Evolutionary conservation across 2,329 filamentous ascomycete genomes (phyloP).

Genomic region (Canariomyces notabilis): DNA sequence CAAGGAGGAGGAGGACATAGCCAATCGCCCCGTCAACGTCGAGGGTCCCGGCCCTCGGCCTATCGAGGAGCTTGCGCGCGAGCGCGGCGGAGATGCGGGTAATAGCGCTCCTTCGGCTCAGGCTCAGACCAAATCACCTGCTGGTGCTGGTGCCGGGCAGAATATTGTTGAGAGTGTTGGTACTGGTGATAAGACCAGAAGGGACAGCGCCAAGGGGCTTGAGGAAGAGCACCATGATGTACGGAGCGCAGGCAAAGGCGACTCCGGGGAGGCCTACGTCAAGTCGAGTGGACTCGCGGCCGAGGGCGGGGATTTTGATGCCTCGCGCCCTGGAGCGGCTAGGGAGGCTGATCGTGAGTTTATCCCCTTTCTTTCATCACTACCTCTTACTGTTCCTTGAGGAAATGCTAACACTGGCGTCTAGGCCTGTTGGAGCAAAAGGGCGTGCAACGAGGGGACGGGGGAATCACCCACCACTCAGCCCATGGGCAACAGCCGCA

Average conservation of each 20-base stretch:
- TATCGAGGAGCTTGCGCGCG: slow-evolving; percentile 34
- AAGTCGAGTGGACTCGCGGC: slow-evolving; percentile 54
- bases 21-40: slow-evolving; percentile 31
- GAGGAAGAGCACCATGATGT: no score
- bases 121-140: no score
- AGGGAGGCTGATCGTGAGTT: slow-evolving; percentile 60
- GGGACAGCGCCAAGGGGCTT: slow-evolving; percentile 12
- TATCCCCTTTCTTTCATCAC: neutral
- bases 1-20: slow-evolving; percentile 35
- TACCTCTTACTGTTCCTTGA: neutral
- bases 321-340: slow-evolving; percentile 57
- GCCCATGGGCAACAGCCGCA: slow-evolving; percentile 1
- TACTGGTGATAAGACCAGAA: slow-evolving; percentile 4
- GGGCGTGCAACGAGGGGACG: slow-evolving; percentile 35
- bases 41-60: slow-evolving; percentile 42
- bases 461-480: no score
- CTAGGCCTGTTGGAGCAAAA: slow-evolving; percentile 51
- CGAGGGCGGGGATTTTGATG: slow-evolving; percentile 65
- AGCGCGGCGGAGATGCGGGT: slow-evolving; percentile 31
- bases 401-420: slow-evolving; percentile 7
- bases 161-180: no score
- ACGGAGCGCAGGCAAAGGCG: slow-evolving; percentile 26
- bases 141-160: neutral
- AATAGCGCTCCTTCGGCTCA: no score
- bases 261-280: slow-evolving; percentile 53